phyloP scores from a whole-genome alignment of 2,329 filamentous ascomycete genomes.

The Aspergillus fumigatus region DNA sequence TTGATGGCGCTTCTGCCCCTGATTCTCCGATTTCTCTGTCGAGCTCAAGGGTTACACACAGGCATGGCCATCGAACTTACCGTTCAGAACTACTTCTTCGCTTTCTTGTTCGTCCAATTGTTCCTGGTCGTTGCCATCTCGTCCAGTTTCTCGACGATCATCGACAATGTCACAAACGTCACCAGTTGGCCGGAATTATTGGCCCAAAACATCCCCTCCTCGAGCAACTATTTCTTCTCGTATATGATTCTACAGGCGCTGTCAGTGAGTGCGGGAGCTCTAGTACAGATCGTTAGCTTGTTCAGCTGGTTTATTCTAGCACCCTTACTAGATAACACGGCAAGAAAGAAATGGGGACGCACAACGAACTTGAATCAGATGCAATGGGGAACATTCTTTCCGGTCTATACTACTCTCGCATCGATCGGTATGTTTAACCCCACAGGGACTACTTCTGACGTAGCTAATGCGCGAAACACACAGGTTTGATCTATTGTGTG shows the following conservation, averaged over 20 bases:
- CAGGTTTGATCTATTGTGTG: constrained; percentile 74
- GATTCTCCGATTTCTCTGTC: constrained; percentile 68
- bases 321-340: constrained; percentile 76
- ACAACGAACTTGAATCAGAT: constrained; percentile 75
- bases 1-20: constrained; percentile 78
- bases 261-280: constrained; percentile 81
- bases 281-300: constrained; percentile 77
- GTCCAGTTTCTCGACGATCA: constrained; percentile 63
- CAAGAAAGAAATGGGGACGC: constrained; percentile 74
- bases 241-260: constrained; percentile 96
- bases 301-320: constrained; percentile 77
- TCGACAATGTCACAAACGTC: constrained; percentile 61
- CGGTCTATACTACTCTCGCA: constrained; percentile 93
- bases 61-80: constrained; percentile 71
- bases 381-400: constrained; percentile 90
- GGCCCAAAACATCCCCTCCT: constrained; percentile 74
- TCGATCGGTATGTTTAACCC: constrained; percentile 63
- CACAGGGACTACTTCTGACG: neutral
- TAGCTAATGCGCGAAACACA: constrained; percentile 4
- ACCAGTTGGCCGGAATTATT: constrained; percentile 69
- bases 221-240: constrained; percentile 96
- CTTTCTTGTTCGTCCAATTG: constrained; percentile 89
- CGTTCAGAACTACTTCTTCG: constrained; percentile 91
- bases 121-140: constrained; percentile 90
- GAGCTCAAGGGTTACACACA: constrained; percentile 75